Conservation (phyloP, 805 yeast genomes). For the Yarrowia sp. region DNA sequence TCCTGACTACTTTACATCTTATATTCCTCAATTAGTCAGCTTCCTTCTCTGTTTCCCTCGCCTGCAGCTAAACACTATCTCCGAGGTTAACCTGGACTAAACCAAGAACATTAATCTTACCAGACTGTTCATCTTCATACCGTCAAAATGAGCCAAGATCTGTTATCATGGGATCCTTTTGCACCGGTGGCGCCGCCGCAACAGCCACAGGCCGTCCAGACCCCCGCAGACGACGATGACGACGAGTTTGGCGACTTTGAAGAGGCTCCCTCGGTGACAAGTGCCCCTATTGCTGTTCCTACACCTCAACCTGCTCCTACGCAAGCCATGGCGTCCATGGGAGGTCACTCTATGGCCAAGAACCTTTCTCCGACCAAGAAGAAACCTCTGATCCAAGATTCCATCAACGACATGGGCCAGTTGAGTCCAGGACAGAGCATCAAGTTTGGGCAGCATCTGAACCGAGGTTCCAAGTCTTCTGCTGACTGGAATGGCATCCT, state of each 20-base stretch:
- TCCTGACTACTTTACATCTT: too few species aligned
- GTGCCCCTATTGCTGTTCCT: constrained; percentile 14
- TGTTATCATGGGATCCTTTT: constrained; percentile 31
- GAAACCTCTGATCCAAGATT: constrained; percentile 38
- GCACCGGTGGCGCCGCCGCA: constrained; percentile 17
- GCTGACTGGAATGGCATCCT: constrained; percentile 43
- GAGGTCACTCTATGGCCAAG: not conserved
- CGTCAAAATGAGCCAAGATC: constrained; percentile 15
- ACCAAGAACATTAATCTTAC: not conserved
- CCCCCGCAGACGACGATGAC: constrained; percentile 38
- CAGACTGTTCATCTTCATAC: not conserved
- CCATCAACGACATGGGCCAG: constrained; percentile 38
- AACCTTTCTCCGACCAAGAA: constrained; percentile 7
- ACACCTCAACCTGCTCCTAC: not conserved
- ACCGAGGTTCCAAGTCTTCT: constrained; percentile 12
- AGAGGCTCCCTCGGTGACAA: constrained; percentile 54
- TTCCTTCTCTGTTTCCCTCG: not conserved
- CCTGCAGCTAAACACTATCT: constrained; percentile 13
- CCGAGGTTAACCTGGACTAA: constrained; percentile 9
- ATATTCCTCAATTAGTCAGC: too few species aligned
- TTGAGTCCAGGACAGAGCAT: constrained; percentile 35
- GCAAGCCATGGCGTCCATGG: not conserved
- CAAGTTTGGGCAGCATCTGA: constrained; percentile 43
- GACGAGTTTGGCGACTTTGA: constrained; percentile 59
- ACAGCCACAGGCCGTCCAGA: not conserved